A percentile compares a stretch with the other conserved stretches of the same genome.
phyloP scores from a whole-genome alignment of 2,329 filamentous ascomycete species.

The Cordyceps cateniannulata region DNA sequence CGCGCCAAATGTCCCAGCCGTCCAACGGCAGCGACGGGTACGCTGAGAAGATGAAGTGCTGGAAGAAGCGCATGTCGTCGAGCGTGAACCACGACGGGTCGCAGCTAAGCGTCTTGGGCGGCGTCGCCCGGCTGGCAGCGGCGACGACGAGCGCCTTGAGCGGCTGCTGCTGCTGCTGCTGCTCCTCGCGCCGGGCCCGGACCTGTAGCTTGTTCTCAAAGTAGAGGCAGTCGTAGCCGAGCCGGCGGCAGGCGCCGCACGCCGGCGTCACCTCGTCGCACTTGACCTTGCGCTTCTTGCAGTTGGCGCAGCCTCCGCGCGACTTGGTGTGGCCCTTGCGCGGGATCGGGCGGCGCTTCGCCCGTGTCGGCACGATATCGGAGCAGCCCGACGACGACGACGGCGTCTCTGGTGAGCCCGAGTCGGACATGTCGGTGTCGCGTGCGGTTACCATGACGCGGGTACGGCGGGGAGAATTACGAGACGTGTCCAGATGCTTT shows the following conservation, averaged over 20 bases:
- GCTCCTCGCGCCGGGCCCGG: background rate
- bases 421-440: conserved; percentile 3
- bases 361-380: background rate
- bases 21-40: conserved; percentile 33
- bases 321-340: conserved; percentile 30
- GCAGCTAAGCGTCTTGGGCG: conserved; percentile 15
- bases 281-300: conserved; percentile 38
- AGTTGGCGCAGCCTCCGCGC: conserved; percentile 26
- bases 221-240: conserved; percentile 32
- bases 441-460: too few relatives aligned
- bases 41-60: conserved; percentile 43
- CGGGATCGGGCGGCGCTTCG: conserved; percentile 25
- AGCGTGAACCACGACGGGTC: conserved; percentile 28
- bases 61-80: conserved; percentile 45
- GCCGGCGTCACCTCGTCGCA: conserved; percentile 31
- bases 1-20: conserved; percentile 30
- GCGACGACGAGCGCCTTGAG: background rate
- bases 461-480: too few relatives aligned
- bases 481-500: background rate
- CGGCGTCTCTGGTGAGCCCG: background rate
- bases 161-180: background rate
- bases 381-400: background rate
- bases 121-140: background rate
- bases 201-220: conserved; percentile 7
- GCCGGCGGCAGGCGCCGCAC: conserved; percentile 29